Base-by-base conservation (phyloP, 2,329 filamentous ascomycete genomes). In the Botryosphaeria dothidea region DNA sequence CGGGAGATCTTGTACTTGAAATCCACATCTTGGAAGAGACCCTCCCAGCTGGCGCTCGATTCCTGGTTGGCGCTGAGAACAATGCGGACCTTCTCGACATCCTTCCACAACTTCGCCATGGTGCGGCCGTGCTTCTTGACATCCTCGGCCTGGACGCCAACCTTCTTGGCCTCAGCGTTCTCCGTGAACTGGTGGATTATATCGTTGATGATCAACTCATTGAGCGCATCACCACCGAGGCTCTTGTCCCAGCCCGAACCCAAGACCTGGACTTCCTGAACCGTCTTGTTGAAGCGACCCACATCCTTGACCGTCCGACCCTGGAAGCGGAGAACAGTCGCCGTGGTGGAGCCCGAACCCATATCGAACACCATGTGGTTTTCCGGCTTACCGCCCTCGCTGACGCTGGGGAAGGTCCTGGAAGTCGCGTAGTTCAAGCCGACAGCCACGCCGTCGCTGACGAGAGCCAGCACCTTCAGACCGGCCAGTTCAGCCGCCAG, bases 331-430 rank as follows among this genome's bases (percentile, higher is more conserved):
- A 99, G 80, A 61, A 99, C 83, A 6, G 93, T 95, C 4, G 94
- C 94, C 71, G 92, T 96, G 34, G 94, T 91, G 51, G 92, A 97
- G 4, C 95, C 95, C 70, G 95, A 93, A 70, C 95, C 95, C 93
- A 99, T 98, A 75, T 99, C 95, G 74, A 95, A 99, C 31, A 99
- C 88, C 76, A 99, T 81, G 80, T 99, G 92, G 71, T 93, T 87
- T 79, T 99, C 95, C 0, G 95, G 90, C 81, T 93, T 93, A 69
- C 86, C 90, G 63, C 92, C 92, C 62, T 95, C 89, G 64, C 87
- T 91, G 66, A 94, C 84, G 71, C 87, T 92, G 41, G 93, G 92
- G 78, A 98, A 99, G 17, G 91, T 92, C 72, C 95, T 88, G 73
- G 87, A 91, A 29, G 93, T 97, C 48, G 95, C 95, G 78, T 98